A percentile compares a stretch with the other conserved stretches of the same genome.
Evolutionary conservation across 2,329 filamentous ascomycete species (phyloP).

Genomic region (Helotiales sp.): DNA sequence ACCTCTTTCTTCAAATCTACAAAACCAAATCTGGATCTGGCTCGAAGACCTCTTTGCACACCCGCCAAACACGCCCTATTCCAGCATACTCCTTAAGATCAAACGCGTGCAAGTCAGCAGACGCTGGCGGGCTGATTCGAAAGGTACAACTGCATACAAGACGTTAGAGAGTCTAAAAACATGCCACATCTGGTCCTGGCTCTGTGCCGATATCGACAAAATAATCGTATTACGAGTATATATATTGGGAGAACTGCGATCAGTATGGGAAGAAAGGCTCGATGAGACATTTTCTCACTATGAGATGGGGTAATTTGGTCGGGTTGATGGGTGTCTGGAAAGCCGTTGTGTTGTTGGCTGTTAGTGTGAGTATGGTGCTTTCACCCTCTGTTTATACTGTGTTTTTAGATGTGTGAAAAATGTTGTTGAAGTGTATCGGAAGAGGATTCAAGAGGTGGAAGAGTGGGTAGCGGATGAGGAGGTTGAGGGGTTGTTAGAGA

Average conservation of each 20-base stretch:
- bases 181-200: slow-evolving; percentile 23
- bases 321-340: slow-evolving; percentile 13
- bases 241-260: slow-evolving; percentile 23
- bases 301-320: slow-evolving; percentile 16
- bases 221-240: slow-evolving; percentile 23
- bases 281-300: slow-evolving; percentile 19
- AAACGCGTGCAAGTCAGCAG: neutral
- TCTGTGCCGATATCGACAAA: slow-evolving; percentile 19
- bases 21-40: slow-evolving; percentile 16
- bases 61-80: slow-evolving; percentile 7
- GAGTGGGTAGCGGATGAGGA: slow-evolving; percentile 22
- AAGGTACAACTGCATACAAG: slow-evolving; percentile 14
- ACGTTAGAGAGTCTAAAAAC: slow-evolving; percentile 12
- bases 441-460: slow-evolving; percentile 19
- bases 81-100: slow-evolving; percentile 1
- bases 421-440: slow-evolving; percentile 15
- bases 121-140: slow-evolving; percentile 4
- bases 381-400: slow-evolving; percentile 16
- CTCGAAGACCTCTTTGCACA: slow-evolving; percentile 16
- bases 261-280: slow-evolving; percentile 23
- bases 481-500: slow-evolving; percentile 17
- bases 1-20: slow-evolving; percentile 10
- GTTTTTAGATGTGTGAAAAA: slow-evolving; percentile 11
- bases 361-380: slow-evolving; percentile 19
- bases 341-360: slow-evolving; percentile 10